These are phyloP conservation scores for Anisogramma anomala DNA, from an alignment of 2,329 filamentous ascomycete species.

Conservation along the genomic window DNA sequence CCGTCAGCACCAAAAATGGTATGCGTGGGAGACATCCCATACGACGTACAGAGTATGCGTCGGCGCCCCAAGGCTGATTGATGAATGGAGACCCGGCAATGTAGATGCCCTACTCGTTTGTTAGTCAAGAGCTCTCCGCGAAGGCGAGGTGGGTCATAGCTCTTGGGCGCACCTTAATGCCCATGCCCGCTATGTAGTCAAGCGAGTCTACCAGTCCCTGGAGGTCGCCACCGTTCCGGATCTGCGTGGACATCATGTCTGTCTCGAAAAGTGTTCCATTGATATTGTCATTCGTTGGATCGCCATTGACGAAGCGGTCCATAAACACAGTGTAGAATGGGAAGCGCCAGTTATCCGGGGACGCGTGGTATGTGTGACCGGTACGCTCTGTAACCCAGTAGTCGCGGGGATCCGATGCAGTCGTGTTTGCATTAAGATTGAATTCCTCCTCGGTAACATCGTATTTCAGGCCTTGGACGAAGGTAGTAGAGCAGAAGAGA, in stretches of 20 bases:
- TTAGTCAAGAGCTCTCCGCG: conserved; percentile 1
- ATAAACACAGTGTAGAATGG: conserved; percentile 55
- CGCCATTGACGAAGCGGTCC: conserved; percentile 53
- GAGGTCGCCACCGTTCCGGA: conserved; percentile 52
- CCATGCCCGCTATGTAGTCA: conserved; percentile 54
- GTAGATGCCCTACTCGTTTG: conserved; percentile 37
- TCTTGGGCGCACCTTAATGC: conserved; percentile 33
- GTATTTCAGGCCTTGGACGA: conserved; percentile 22
- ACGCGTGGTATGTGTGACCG: conserved; percentile 36
- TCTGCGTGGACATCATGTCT: conserved; percentile 47
- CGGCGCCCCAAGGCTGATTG: conserved; percentile 52
- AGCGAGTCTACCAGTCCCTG: conserved; percentile 46
- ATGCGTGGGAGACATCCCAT: not conserved
- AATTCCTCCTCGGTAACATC: conserved; percentile 30
- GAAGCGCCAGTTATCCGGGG: conserved; percentile 52
- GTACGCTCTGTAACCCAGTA: conserved; percentile 43
- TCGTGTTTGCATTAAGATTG: conserved; percentile 50
- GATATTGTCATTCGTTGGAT: conserved; percentile 51
- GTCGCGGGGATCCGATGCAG: conserved; percentile 42
- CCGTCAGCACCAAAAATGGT: conserved; percentile 3
- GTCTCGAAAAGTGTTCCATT: conserved; percentile 51
- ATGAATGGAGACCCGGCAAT: conserved; percentile 53
- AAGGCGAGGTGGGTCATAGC: not conserved
- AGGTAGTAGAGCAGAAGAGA: conserved; percentile 16
- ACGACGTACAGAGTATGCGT: conserved; percentile 38